These are phyloP conservation scores for Linderniella brevidens DNA, from an alignment of 257 asterid genomes.

Conservation along the genomic window DNA sequence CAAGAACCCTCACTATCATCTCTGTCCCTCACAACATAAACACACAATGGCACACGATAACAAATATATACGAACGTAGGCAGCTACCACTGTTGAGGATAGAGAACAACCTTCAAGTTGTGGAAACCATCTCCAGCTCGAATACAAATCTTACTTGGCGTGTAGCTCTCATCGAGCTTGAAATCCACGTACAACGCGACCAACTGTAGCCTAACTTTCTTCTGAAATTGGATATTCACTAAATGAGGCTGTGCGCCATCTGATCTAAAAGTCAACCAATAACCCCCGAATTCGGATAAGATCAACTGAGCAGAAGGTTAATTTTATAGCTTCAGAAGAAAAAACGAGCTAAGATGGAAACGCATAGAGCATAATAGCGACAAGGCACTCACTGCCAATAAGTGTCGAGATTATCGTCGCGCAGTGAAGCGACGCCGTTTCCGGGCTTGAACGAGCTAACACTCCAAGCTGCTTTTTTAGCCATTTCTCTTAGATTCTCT, in stretches of 20 bases:
- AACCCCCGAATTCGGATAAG: neutral
- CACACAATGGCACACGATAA: too few species aligned
- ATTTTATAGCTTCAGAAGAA: neutral
- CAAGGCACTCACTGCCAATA: conserved; percentile 62
- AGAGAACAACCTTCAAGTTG: conserved; percentile 55
- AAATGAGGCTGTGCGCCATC: conserved; percentile 97
- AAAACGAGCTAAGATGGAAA: neutral
- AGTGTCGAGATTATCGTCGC: conserved; percentile 83
- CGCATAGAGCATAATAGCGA: neutral
- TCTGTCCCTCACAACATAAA: neutral
- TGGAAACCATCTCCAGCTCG: conserved; percentile 96
- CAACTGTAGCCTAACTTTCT: conserved; percentile 78
- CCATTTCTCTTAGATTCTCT: conserved; percentile 72
- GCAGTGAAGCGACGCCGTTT: conserved; percentile 63
- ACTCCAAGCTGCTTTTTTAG: conserved; percentile 89
- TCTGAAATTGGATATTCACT: conserved; percentile 86
- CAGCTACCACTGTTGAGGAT: too few species aligned
- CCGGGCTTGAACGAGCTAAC: conserved; percentile 96
- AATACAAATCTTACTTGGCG: conserved; percentile 80
- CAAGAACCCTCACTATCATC: neutral
- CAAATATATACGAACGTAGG: too few species aligned
- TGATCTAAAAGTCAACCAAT: conserved; percentile 30
- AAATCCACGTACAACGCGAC: conserved; percentile 75
- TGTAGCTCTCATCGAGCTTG: conserved; percentile 95
- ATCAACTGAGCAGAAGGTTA: neutral